Conservation (phyloP, 2,329 filamentous ascomycete genomes). For the Chrysoporthe deuterocubensis region DNA sequence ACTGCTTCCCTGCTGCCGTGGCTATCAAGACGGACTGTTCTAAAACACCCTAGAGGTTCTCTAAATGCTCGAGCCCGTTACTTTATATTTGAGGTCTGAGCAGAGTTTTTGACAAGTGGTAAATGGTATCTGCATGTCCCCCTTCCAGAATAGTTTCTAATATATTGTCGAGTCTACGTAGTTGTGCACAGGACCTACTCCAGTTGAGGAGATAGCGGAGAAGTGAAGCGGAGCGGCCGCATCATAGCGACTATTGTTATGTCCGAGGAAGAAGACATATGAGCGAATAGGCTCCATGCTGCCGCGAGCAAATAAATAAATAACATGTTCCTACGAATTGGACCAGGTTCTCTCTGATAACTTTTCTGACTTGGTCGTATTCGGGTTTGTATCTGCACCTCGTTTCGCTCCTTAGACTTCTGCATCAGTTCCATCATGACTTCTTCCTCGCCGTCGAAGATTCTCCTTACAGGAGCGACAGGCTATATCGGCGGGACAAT, state of each 20-base stretch:
- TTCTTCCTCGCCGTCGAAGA: conserved; percentile 18
- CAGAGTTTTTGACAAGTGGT: no score
- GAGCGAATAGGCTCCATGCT: not conserved
- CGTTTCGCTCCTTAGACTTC: not conserved
- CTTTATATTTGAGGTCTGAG: no score
- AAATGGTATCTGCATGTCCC: no score
- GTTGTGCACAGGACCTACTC: not conserved
- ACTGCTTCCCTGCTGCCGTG: no score
- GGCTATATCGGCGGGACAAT: conserved; percentile 39
- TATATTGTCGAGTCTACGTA: not conserved
- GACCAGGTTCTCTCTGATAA: not conserved
- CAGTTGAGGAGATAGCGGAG: conserved; percentile 1
- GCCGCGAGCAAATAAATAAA: not conserved
- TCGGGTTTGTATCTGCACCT: not conserved
- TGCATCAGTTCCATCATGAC: not conserved
- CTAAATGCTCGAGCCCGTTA: no score
- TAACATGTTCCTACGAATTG: not conserved
- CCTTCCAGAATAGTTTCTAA: no score
- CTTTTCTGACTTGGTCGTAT: not conserved
- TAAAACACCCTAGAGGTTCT: no score
- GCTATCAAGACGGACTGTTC: no score
- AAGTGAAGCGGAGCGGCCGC: not conserved
- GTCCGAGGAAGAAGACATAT: not conserved
- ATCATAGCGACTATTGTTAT: not conserved
- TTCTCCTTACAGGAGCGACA: conserved; percentile 37